These are phyloP conservation scores for Fusarium tanahbumbuense DNA, from an alignment of 2,329 filamentous ascomycete species.

Conservation along the genomic window DNA sequence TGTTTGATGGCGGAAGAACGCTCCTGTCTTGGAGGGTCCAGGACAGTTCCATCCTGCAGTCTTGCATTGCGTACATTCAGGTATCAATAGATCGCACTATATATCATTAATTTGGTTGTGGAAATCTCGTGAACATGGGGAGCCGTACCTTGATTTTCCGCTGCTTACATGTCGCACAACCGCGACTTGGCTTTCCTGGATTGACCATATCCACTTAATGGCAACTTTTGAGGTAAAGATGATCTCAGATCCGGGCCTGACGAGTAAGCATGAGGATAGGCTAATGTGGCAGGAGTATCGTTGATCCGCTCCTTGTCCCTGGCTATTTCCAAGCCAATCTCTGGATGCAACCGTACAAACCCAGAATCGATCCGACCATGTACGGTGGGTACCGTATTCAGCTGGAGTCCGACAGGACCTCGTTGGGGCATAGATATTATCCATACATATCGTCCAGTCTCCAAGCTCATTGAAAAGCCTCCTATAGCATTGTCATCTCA, in stretches of 20 bases:
- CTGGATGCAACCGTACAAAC: not conserved
- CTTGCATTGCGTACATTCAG: slow-evolving; percentile 33
- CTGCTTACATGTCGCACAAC: slow-evolving; percentile 36
- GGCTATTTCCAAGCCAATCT: not conserved
- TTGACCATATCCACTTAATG: slow-evolving; percentile 22
- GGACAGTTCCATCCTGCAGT: slow-evolving; percentile 36
- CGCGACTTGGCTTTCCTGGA: slow-evolving; percentile 36
- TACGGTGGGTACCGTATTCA: not conserved
- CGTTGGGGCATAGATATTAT: not conserved
- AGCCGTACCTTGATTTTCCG: slow-evolving; percentile 36
- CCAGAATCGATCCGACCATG: not conserved
- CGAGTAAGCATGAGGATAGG: not conserved
- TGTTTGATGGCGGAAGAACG: slow-evolving; percentile 32
- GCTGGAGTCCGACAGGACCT: not conserved
- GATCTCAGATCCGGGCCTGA: not conserved
- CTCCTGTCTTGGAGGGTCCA: slow-evolving; percentile 8
- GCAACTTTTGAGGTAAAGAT: not conserved
- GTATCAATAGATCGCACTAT: slow-evolving; percentile 33
- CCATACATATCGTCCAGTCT: not conserved
- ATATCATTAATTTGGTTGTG: not conserved
- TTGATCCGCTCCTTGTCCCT: not conserved
- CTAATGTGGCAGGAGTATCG: not conserved
- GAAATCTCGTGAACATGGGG: fast-evolving
- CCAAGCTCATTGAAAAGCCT: not conserved
- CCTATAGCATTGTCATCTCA: not conserved